Conservation (phyloP, 129 eudicot genomes). For the Tagetes patula region DNA sequence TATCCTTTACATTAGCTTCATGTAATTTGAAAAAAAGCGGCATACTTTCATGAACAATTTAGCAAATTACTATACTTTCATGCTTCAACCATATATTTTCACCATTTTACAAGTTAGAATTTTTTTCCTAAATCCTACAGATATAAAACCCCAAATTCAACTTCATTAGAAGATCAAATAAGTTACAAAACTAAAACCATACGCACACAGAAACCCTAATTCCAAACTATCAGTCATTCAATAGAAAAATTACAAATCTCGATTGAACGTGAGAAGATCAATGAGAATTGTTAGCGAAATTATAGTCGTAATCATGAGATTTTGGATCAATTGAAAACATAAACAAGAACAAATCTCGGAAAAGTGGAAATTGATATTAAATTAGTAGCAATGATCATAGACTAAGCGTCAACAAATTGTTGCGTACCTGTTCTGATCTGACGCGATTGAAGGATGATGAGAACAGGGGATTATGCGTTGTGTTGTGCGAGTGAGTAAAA, state of each 20-base stretch:
- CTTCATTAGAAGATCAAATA: too few species aligned
- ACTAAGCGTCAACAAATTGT: background rate
- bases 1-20: background rate
- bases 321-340: background rate
- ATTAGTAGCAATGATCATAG: background rate
- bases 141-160: background rate
- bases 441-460: background rate
- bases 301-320: background rate
- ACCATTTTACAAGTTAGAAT: background rate
- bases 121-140: background rate
- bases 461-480: background rate
- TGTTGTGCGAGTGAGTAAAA: too few species aligned
- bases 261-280: background rate
- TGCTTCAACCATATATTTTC: background rate
- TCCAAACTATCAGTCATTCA: background rate
- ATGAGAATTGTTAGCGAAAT: background rate
- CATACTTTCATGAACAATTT: background rate
- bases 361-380: background rate
- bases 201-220: slow-evolving; percentile 1
- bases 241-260: background rate
- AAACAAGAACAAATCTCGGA: background rate
- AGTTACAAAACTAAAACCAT: background rate
- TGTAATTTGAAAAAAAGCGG: background rate
- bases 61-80: too few species aligned
- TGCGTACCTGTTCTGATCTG: slow-evolving; percentile 18